A percentile compares a stretch with the other conserved stretches of the same genome.
phyloP scores from a whole-genome alignment of 768 basidiomycete genomes.

The Mycena rebaudengoi region DNA sequence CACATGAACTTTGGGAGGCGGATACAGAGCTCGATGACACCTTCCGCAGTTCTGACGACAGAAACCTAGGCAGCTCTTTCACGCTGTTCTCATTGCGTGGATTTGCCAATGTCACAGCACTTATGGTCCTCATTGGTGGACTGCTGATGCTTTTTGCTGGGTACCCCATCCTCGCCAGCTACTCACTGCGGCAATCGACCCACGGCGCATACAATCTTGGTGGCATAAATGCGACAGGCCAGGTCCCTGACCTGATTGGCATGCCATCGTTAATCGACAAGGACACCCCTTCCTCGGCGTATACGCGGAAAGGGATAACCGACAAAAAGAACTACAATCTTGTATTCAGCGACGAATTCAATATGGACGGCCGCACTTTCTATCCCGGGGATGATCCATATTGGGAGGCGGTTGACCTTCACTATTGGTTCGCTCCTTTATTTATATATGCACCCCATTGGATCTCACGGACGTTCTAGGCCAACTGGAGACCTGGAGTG shows the following conservation, averaged over 20 bases:
- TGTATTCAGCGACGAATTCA: conserved; percentile 76
- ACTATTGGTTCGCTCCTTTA: conserved; percentile 74
- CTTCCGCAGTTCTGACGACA: conserved; percentile 70
- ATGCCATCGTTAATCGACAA: conserved; percentile 77
- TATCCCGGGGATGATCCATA: conserved; percentile 85
- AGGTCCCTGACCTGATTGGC: conserved; percentile 66
- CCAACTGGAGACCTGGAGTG: conserved; percentile 84
- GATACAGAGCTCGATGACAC: conserved; percentile 75
- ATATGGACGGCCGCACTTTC: conserved; percentile 66
- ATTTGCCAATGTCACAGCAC: conserved; percentile 65
- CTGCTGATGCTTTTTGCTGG: conserved; percentile 75
- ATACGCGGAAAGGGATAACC: conserved; percentile 46
- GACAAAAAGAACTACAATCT: conserved; percentile 52
- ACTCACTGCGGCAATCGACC: not conserved
- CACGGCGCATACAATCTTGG: conserved; percentile 74
- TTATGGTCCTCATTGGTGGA: conserved; percentile 61
- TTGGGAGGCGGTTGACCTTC: conserved; percentile 87
- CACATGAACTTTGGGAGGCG: conserved; percentile 58
- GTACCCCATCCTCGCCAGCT: conserved; percentile 65
- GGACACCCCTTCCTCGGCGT: conserved; percentile 72
- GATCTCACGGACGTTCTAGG: conserved; percentile 37
- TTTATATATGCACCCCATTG: conserved; percentile 1
- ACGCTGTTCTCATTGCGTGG: conserved; percentile 69
- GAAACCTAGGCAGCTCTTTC: conserved; percentile 44
- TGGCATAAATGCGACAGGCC: conserved; percentile 78